Evolutionary conservation across 805 yeast genomes (phyloP).

Genomic region (Yueomyces sp.): DNA sequence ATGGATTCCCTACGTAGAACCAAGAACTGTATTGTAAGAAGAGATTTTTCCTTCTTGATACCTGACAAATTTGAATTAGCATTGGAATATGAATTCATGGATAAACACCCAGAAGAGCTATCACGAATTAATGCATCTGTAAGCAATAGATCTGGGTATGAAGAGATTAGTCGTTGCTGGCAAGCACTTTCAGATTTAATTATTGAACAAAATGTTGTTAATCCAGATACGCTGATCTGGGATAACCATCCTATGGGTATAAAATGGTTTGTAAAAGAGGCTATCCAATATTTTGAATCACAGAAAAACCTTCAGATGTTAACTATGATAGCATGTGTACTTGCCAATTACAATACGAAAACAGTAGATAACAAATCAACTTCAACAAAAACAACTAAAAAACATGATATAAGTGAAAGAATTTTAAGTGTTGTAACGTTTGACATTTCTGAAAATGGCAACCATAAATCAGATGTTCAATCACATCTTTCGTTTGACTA

Average conservation of each 20-base stretch:
- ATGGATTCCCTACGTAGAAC: conserved; percentile 17
- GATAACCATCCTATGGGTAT: conserved; percentile 71
- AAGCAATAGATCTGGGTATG: conserved; percentile 48
- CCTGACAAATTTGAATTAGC: conserved; percentile 69
- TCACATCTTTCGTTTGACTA: conserved; percentile 9
- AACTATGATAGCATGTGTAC: conserved; percentile 72
- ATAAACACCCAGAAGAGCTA: conserved; percentile 48
- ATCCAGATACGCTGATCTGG: conserved; percentile 45
- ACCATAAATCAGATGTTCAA: conserved; percentile 5
- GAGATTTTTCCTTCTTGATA: conserved; percentile 54
- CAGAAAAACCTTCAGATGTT: conserved; percentile 72
- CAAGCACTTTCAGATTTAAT: conserved; percentile 33
- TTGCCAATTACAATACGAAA: conserved; percentile 23
- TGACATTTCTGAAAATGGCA: conserved; percentile 2
- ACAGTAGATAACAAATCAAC: not conserved
- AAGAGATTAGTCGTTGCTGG: conserved; percentile 68
- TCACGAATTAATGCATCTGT: conserved; percentile 61
- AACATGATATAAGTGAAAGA: conserved; percentile 1
- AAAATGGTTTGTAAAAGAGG: conserved; percentile 45
- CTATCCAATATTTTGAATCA: conserved; percentile 51
- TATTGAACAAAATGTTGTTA: conserved; percentile 13
- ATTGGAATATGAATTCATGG: conserved; percentile 47
- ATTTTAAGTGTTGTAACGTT: conserved; percentile 13
- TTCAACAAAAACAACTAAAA: not conserved
- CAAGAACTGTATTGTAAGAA: conserved; percentile 45